Conservation (phyloP, 2,329 filamentous ascomycete genomes). For the Leptographium radiaticola region DNA sequence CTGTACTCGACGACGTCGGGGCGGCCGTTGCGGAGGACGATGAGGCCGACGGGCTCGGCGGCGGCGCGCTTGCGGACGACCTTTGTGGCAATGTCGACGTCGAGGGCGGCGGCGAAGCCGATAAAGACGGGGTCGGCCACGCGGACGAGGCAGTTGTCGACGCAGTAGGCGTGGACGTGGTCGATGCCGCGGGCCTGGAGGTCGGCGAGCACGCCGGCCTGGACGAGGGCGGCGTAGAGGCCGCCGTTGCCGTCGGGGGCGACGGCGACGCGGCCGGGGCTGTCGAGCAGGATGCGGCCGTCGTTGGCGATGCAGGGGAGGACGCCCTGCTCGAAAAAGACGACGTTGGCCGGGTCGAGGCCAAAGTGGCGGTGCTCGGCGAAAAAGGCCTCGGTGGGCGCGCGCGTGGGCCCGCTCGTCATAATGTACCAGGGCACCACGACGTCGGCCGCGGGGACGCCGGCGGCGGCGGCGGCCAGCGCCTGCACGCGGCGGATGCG, state of each 20-base stretch:
- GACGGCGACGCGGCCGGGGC: constrained; percentile 80
- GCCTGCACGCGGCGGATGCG: constrained; percentile 76
- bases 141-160: constrained; percentile 98
- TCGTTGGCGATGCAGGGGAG: constrained; percentile 95
- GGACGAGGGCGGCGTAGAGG: constrained; percentile 82
- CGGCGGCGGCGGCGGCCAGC: constrained; percentile 56
- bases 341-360: constrained; percentile 68
- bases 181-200: constrained; percentile 81
- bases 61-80: constrained; percentile 98
- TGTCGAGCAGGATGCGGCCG: constrained; percentile 90
- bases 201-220: constrained; percentile 68
- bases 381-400: constrained; percentile 90
- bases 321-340: constrained; percentile 94
- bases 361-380: constrained; percentile 84
- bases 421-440: constrained; percentile 97
- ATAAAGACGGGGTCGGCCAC: constrained; percentile 96
- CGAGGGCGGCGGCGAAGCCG: constrained; percentile 76
- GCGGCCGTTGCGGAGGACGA: constrained; percentile 87
- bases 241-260: constrained; percentile 96
- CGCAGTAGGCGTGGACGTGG: constrained; percentile 95
- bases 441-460: constrained; percentile 31
- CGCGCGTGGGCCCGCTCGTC: constrained; percentile 90
- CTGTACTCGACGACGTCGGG: constrained; percentile 98
- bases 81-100: constrained; percentile 95
- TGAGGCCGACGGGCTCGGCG: constrained; percentile 89